Conservation (phyloP, 2,329 filamentous ascomycete species). For the Berkeleyomyces rouxiae region DNA sequence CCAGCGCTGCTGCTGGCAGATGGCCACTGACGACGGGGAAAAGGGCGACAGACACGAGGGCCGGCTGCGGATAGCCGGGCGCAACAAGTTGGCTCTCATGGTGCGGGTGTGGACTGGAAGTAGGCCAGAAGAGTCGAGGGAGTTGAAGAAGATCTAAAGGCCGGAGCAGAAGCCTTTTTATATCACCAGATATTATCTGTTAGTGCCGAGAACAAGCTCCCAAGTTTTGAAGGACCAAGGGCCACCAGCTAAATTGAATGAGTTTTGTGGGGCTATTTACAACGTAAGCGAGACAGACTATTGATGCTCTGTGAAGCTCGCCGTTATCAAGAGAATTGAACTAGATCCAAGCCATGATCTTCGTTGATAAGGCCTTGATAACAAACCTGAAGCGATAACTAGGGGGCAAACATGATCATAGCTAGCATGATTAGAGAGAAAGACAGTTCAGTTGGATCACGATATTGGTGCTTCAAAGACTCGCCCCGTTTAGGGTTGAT, state of each 20-base stretch:
- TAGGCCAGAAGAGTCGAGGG: background rate
- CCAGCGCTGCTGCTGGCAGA: conserved; percentile 6
- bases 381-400: too few relatives aligned
- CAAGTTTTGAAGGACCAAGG: background rate
- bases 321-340: background rate
- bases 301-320: background rate
- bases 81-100: conserved; percentile 1
- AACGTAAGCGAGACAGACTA: background rate
- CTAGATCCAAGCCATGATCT: background rate
- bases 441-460: too few relatives aligned
- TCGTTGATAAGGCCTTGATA: background rate
- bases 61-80: background rate
- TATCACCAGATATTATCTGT: background rate
- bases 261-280: background rate
- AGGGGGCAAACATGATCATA: too few relatives aligned
- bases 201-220: background rate
- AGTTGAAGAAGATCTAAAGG: background rate
- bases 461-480: too few relatives aligned
- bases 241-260: background rate
- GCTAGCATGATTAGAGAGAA: too few relatives aligned
- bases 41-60: background rate
- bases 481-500: too few relatives aligned
- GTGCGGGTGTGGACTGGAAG: background rate
- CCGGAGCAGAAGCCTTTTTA: background rate
- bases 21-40: background rate